Evolutionary conservation across 75 land plant genomes (phyloP).

Genomic region (Azolla pinnata): DNA sequence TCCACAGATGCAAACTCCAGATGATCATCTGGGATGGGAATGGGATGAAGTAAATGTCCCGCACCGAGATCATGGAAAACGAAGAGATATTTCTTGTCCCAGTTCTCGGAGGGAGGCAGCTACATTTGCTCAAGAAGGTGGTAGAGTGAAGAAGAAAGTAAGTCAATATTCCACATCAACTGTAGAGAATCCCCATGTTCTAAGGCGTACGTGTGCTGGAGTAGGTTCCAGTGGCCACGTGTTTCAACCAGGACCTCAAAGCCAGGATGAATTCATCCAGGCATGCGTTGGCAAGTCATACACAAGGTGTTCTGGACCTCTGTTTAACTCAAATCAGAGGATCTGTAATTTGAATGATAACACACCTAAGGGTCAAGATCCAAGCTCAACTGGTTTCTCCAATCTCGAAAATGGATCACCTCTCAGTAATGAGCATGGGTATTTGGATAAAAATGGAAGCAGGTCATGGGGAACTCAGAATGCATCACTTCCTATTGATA

Average conservation of each 20-base stretch:
- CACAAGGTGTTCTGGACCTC: neutral
- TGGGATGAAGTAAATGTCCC: conserved; percentile 30
- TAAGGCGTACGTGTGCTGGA: neutral
- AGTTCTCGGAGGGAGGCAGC: conserved; percentile 19
- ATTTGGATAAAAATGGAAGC: neutral
- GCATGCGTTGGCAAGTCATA: neutral
- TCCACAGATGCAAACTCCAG: conserved; percentile 54
- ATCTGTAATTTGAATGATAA: neutral
- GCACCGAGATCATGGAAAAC: conserved; percentile 21
- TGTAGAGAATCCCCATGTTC: neutral
- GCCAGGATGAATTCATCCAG: too few species aligned
- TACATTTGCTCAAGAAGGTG: conserved; percentile 7
- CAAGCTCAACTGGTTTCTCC: neutral
- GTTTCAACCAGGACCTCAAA: neutral
- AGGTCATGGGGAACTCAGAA: neutral
- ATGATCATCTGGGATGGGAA: conserved; percentile 59
- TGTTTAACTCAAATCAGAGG: neutral
- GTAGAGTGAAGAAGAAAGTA: conserved; percentile 12
- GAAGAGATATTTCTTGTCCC: conserved; percentile 12
- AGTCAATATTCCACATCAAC: neutral
- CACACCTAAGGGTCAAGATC: neutral
- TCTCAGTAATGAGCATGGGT: neutral
- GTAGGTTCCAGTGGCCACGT: neutral
- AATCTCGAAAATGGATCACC: neutral
- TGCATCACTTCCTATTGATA: neutral